These are phyloP conservation scores for Vanrija humicola DNA, from an alignment of 1,284 basidiomycete genomes.

Conservation along the genomic window DNA sequence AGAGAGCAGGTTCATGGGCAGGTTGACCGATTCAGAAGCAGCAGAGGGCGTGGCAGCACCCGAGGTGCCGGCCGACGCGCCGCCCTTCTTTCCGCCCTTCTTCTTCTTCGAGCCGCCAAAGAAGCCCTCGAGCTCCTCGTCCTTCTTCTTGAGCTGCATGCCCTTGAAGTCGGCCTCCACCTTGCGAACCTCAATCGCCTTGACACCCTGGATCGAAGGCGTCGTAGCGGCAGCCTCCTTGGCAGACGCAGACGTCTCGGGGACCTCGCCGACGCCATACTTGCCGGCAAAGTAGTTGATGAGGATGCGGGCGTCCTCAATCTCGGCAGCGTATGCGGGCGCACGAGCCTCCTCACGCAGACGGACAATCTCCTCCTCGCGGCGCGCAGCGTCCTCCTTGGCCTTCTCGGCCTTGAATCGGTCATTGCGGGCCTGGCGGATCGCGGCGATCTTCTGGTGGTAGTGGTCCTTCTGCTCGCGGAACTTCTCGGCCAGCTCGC, in stretches of 20 bases:
- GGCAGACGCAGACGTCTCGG: slow-evolving; percentile 35
- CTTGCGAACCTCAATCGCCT: slow-evolving; percentile 77
- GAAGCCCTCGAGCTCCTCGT: slow-evolving; percentile 80
- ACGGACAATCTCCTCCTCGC: slow-evolving; percentile 71
- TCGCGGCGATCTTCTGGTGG: slow-evolving; percentile 72
- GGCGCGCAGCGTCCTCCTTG: slow-evolving; percentile 76
- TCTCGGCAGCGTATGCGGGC: slow-evolving; percentile 88
- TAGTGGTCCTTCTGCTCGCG: slow-evolving; percentile 77
- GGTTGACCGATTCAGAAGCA: slow-evolving; percentile 58
- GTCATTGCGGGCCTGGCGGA: slow-evolving; percentile 75
- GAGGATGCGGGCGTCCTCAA: slow-evolving; percentile 75
- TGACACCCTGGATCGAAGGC: slow-evolving; percentile 61
- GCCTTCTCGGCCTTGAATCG: slow-evolving; percentile 72
- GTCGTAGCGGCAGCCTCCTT: slow-evolving; percentile 23
- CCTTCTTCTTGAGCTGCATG: slow-evolving; percentile 82
- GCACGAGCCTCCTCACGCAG: slow-evolving; percentile 85
- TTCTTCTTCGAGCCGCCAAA: slow-evolving; percentile 63
- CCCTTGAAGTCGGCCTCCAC: slow-evolving; percentile 72
- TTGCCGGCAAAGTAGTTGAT: slow-evolving; percentile 85
- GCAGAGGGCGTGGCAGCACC: slow-evolving; percentile 32
- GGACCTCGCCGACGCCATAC: slow-evolving; percentile 51
- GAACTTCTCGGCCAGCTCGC: slow-evolving; percentile 66
- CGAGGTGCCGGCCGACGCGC: slow-evolving; percentile 18
- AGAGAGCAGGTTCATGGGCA: slow-evolving; percentile 79
- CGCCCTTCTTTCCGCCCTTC: slow-evolving; percentile 64